Evolutionary conservation across 768 basidiomycete genomes (phyloP).

Genomic region (Trametes gibbosa): DNA sequence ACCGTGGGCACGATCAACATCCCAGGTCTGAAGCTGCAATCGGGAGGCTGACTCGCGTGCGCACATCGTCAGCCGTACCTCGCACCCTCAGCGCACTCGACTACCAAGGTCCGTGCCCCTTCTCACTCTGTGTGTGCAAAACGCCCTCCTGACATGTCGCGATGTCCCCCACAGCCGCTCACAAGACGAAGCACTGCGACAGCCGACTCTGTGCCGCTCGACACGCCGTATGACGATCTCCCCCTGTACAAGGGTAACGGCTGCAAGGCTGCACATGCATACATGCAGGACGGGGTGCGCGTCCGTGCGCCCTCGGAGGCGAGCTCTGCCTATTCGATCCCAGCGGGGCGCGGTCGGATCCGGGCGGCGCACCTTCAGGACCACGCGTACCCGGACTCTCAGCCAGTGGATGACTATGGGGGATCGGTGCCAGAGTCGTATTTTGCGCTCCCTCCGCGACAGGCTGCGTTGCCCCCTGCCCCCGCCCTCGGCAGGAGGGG

Average conservation of each 20-base stretch:
- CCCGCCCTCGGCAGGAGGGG: conserved; percentile 12
- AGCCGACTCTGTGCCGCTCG: conserved; percentile 2
- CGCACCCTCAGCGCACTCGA: background rate
- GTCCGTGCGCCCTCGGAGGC: background rate
- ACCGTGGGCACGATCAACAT: no score
- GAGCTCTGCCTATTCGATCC: background rate
- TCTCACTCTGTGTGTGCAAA: background rate
- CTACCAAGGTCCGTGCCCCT: background rate
- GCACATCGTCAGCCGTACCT: no score
- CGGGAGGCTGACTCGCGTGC: no score
- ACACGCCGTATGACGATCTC: conserved; percentile 8
- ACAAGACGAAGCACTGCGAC: conserved; percentile 11
- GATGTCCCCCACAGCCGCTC: background rate
- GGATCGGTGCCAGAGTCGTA: background rate
- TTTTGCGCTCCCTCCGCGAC: background rate
- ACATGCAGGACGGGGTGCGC: background rate
- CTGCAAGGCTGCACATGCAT: background rate
- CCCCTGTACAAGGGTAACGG: background rate
- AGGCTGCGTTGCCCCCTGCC: background rate
- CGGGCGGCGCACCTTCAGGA: background rate
- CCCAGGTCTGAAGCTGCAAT: no score
- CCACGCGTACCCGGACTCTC: no score
- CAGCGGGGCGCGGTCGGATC: background rate
- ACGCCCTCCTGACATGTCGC: background rate
- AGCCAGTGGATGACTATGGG: background rate